These are phyloP conservation scores for Mycena chlorophos DNA, from an alignment of 768 basidiomycete genomes.

Conservation along the genomic window DNA sequence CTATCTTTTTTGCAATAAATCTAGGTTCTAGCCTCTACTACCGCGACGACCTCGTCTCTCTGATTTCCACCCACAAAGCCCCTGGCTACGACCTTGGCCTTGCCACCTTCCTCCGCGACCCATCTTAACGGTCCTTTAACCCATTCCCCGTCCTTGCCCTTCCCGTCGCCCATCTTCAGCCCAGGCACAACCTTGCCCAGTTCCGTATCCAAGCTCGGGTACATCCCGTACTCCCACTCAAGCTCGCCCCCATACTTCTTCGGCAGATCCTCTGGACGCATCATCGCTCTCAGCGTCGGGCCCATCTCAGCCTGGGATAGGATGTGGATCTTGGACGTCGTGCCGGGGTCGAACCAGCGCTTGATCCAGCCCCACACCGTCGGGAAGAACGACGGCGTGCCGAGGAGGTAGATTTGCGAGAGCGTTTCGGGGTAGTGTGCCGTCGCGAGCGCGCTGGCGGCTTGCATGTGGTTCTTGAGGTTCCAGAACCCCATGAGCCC, in stretches of 20 bases:
- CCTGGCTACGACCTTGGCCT: conserved; percentile 14
- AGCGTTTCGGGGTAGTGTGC: conserved; percentile 61
- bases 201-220: conserved; percentile 46
- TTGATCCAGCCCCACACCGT: conserved; percentile 64
- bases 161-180: conserved; percentile 42
- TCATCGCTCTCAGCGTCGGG: conserved; percentile 38
- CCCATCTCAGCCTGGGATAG: conserved; percentile 43
- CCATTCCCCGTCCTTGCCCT: too few species aligned
- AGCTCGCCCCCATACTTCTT: conserved; percentile 56
- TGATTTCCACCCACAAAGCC: conserved; percentile 11
- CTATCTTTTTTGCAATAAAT: too few species aligned
- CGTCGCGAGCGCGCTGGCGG: conserved; percentile 53
- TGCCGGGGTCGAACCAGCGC: conserved; percentile 58
- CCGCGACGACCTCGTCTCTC: conserved; percentile 14
- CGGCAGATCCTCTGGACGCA: conserved; percentile 49
- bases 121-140: conserved; percentile 27
- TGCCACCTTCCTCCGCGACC: conserved; percentile 5
- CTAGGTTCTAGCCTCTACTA: not conserved
- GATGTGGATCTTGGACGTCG: conserved; percentile 56
- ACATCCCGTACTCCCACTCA: conserved; percentile 53
- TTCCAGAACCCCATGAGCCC: conserved; percentile 45
- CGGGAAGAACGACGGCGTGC: conserved; percentile 61
- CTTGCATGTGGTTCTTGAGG: conserved; percentile 53
- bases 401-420: conserved; percentile 49
- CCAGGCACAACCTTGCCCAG: conserved; percentile 32